These are phyloP conservation scores for Malus domestica DNA, from an alignment of 306 rosid species.

Conservation along the genomic window DNA sequence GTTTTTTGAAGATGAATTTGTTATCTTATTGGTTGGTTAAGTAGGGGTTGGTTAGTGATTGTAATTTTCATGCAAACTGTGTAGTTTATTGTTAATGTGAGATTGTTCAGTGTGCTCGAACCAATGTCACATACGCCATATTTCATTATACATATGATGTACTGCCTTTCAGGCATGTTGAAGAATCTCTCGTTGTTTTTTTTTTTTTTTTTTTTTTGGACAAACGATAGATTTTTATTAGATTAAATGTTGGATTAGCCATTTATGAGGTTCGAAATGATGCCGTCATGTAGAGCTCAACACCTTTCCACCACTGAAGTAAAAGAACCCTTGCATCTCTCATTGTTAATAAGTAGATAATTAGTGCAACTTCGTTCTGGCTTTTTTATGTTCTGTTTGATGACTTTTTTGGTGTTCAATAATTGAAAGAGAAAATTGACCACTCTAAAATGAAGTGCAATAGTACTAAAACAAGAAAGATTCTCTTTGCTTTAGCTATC, in stretches of 20 bases:
- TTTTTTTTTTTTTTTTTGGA: no score
- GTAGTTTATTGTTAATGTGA: neutral
- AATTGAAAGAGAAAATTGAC: neutral
- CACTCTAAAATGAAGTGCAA: neutral
- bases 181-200: no score
- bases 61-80: neutral
- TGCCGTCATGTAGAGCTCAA: no score
- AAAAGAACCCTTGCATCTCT: no score
- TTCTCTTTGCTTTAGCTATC: neutral
- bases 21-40: neutral
- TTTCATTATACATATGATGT: no score
- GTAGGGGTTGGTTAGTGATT: neutral
- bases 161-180: no score
- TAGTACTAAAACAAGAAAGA: conserved; percentile 19
- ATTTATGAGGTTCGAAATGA: fast-evolving
- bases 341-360: neutral
- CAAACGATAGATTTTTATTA: no score
- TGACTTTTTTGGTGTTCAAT: neutral
- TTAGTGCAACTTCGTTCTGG: neutral
- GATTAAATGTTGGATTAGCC: no score
- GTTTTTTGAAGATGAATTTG: neutral
- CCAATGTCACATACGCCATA: no score
- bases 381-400: neutral
- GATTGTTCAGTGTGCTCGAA: no score
- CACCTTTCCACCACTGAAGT: no score